These are phyloP conservation scores for Lactarius sp. DNA, from an alignment of 768 basidiomycete genomes.

Conservation along the genomic window DNA sequence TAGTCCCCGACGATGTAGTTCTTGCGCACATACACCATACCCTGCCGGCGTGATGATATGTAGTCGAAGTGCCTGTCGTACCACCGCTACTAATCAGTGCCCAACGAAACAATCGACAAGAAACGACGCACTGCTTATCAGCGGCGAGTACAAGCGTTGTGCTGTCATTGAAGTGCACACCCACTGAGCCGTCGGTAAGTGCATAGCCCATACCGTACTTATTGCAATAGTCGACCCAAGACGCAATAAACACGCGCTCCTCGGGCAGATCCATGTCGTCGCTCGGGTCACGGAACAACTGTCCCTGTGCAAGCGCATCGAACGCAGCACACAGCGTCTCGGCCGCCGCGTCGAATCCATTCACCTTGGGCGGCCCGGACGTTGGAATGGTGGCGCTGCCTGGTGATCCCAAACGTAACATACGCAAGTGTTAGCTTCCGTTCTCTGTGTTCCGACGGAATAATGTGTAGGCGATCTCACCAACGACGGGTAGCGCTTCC, in stretches of 20 bases:
- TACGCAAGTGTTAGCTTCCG: neutral
- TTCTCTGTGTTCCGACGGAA: neutral
- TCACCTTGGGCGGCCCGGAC: slow-evolving; percentile 34
- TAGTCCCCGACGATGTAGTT: slow-evolving; percentile 63
- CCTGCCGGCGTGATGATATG: slow-evolving; percentile 63
- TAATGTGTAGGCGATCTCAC: neutral
- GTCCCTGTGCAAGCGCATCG: slow-evolving; percentile 57
- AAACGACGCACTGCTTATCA: slow-evolving; percentile 68
- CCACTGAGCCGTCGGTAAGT: slow-evolving; percentile 89
- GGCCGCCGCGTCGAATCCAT: slow-evolving; percentile 64
- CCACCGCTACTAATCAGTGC: neutral
- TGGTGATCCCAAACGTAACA: neutral
- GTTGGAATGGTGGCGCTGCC: slow-evolving; percentile 28
- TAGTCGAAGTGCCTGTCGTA: slow-evolving; percentile 79
- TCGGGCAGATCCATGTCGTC: slow-evolving; percentile 48
- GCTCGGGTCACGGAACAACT: slow-evolving; percentile 62
- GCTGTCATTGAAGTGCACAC: slow-evolving; percentile 96
- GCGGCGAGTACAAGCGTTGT: slow-evolving; percentile 81
- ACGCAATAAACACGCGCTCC: slow-evolving; percentile 86
- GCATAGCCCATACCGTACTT: slow-evolving; percentile 99
- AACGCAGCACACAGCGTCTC: slow-evolving; percentile 55
- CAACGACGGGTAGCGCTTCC: slow-evolving; percentile 1
- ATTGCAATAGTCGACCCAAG: slow-evolving; percentile 99
- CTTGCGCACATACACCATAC: slow-evolving; percentile 65
- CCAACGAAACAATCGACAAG: neutral